Evolutionary conservation across 805 yeast species (phyloP).

Genomic region (Myxozyma kluyveri): DNA sequence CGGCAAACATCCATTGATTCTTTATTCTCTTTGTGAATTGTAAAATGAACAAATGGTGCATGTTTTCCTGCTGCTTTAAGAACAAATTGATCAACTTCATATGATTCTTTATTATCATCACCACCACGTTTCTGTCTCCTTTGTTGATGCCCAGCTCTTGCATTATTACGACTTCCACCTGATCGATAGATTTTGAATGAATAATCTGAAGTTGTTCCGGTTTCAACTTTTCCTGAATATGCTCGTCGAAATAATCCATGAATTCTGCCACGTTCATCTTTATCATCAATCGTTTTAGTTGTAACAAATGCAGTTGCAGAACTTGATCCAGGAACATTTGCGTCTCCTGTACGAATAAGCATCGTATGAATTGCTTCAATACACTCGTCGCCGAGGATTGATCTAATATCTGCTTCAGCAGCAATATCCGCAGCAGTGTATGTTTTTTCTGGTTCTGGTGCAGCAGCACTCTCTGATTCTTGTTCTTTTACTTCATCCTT

Average conservation of each 20-base stretch:
- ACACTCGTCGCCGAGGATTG: slow-evolving; percentile 59
- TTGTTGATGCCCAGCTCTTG: slow-evolving; percentile 1
- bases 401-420: slow-evolving; percentile 48
- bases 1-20: slow-evolving; percentile 96
- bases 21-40: slow-evolving; percentile 87
- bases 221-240: slow-evolving; percentile 71
- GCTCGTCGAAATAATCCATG: slow-evolving; percentile 75
- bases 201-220: slow-evolving; percentile 69
- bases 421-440: slow-evolving; percentile 42
- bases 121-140: not conserved
- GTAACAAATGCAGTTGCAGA: slow-evolving; percentile 48
- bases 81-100: slow-evolving; percentile 12
- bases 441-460: not conserved
- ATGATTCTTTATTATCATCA: not conserved
- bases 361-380: slow-evolving; percentile 37
- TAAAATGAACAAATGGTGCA: slow-evolving; percentile 68
- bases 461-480: slow-evolving; percentile 34
- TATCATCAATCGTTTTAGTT: slow-evolving; percentile 56
- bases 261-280: slow-evolving; percentile 68
- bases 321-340: not conserved
- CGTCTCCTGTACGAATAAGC: slow-evolving; percentile 1
- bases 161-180: not conserved
- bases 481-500: slow-evolving; percentile 33
- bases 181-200: slow-evolving; percentile 55
- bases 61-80: slow-evolving; percentile 50